A percentile compares a stretch with the other conserved stretches of the same genome.
Conservation (phyloP, 1,284 basidiomycete species). For the Rhodotorula glutinis region DNA sequence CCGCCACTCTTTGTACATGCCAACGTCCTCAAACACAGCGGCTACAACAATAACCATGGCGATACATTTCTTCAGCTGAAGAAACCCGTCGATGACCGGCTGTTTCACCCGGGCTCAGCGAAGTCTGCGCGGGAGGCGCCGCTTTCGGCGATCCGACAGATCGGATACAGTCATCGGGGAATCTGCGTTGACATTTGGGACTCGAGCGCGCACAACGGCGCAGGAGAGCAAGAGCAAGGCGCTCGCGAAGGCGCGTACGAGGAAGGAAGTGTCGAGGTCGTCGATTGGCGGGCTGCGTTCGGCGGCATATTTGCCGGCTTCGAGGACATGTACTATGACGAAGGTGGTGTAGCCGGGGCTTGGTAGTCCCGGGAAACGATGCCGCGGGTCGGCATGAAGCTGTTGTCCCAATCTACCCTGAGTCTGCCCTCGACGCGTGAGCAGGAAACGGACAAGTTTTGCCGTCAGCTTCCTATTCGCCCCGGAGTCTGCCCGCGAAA, state of each 20-base stretch:
- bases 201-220: not conserved
- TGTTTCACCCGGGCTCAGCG: slow-evolving; percentile 19
- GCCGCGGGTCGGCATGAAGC: not conserved
- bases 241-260: slow-evolving; percentile 27
- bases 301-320: slow-evolving; percentile 38
- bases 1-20: slow-evolving; percentile 52
- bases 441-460: no score
- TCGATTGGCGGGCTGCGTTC: slow-evolving; percentile 27
- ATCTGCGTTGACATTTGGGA: slow-evolving; percentile 44
- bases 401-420: no score
- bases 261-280: slow-evolving; percentile 33
- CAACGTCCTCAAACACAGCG: slow-evolving; percentile 52
- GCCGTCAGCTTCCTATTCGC: no score
- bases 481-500: no score
- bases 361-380: not conserved
- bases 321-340: slow-evolving; percentile 34
- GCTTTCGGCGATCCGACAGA: slow-evolving; percentile 10
- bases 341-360: slow-evolving; percentile 10
- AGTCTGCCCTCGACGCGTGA: no score
- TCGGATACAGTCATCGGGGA: slow-evolving; percentile 17
- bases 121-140: slow-evolving; percentile 16
- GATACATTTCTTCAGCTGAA: slow-evolving; percentile 40
- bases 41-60: slow-evolving; percentile 39
- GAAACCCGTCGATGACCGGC: slow-evolving; percentile 29
- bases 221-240: slow-evolving; percentile 19